These are phyloP conservation scores for Paraphysoderma sedebokerense DNA, from an alignment of 371 early-diverging fungal species.

Conservation along the genomic window DNA sequence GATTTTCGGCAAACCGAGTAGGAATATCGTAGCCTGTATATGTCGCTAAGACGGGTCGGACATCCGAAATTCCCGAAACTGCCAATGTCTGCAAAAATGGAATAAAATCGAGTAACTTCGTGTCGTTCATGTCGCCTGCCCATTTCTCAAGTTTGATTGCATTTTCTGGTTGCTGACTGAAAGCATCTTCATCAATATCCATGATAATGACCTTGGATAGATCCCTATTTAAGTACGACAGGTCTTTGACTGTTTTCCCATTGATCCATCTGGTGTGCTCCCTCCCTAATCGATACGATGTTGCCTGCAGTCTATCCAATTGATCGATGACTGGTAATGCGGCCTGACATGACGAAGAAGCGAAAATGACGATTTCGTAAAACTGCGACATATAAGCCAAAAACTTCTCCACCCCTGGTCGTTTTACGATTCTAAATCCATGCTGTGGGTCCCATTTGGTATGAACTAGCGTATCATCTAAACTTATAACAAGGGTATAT, in stretches of 20 bases:
- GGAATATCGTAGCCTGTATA: conserved; percentile 7
- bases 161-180: conserved; percentile 80
- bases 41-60: conserved; percentile 4
- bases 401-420: conserved; percentile 91
- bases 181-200: conserved; percentile 67
- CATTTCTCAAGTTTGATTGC: conserved; percentile 65
- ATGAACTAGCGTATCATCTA: conserved; percentile 83
- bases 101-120: conserved; percentile 59
- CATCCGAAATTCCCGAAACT: conserved; percentile 4
- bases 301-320: conserved; percentile 68
- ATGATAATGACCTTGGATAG: conserved; percentile 76
- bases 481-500: conserved; percentile 79
- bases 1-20: conserved; percentile 4
- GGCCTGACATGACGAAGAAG: conserved; percentile 54
- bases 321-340: conserved; percentile 68
- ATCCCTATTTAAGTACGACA: conserved; percentile 83
- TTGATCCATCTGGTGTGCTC: conserved; percentile 72
- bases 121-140: conserved; percentile 67
- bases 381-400: conserved; percentile 70
- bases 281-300: conserved; percentile 70
- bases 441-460: conserved; percentile 80
- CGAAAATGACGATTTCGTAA: conserved; percentile 90
- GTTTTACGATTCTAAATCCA: conserved; percentile 88
- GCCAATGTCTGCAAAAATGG: conserved; percentile 63
- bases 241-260: conserved; percentile 76